Evolutionary conservation across 768 basidiomycete genomes (phyloP), one percentile per base, ranked within the genome.

Genomic region (Gautieria morchelliformis): DNA sequence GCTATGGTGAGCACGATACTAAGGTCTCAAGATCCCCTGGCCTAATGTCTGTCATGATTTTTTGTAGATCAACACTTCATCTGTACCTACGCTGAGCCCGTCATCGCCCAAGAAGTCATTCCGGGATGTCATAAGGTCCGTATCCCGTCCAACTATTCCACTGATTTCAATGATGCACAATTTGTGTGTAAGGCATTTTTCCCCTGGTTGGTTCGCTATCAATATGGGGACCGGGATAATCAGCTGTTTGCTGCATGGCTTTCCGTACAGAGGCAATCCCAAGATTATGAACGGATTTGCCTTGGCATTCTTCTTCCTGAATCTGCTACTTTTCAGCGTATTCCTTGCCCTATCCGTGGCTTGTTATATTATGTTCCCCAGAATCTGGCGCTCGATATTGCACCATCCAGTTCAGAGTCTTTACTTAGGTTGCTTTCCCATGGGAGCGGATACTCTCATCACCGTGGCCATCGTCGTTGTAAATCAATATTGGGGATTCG

Each of bases 191-290:
- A 58, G 58, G 40, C 45, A 58, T 24, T 60, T 60, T 40, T 46
- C 60, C 15, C 60, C 60, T 8, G 55, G 57, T 45, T 60, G 60
- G 60, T 58, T 52, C 40, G 49, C 56, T n/a, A 41, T 60, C 60
- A 60, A 45, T 17, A 60, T 60, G 60, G 60, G 60, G 3, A 58
- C 57, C 5, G 60, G 56, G 15, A 54, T 55, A 12, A 47, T 60
- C 24, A 53, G 56, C 39, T 24, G 51, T 5, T 20, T 60, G 20
- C 49, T 58, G 17, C 49, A 58, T 49, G 30, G 19, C 27, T 58
- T 45, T 44, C 60, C 60, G 4, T 60, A 58, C n/a, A 41, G 52
- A 19, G 27, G 40, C 17, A 33, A 59, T n/a, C n/a, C 41, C 20
- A 30, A 20, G 20, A 48, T 53, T 24, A 50, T 60, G 56, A 48